Base-by-base conservation (phyloP, 2,329 filamentous ascomycete species). In the Claviceps maximensis region DNA sequence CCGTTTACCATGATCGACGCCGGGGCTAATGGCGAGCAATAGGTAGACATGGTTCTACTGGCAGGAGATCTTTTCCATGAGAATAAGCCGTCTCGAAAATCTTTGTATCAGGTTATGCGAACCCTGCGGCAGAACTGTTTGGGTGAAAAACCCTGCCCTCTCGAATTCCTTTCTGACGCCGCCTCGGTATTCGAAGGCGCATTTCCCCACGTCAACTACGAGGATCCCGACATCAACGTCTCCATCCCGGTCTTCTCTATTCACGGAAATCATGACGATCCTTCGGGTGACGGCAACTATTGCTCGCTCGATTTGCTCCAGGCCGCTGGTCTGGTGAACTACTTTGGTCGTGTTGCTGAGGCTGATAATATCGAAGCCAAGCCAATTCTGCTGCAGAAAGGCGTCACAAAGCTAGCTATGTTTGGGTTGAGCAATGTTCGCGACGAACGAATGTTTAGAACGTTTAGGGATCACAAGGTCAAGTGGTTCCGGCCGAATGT, bases 181-280 rank as follows among this genome's bases (percentile, higher is more conserved):
- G 89, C 84, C 59, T 87, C 95, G 62, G 87, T 91, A 57, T 96
- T 98, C 61, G 85, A 89, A 56, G 87, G 87, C 7, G 84, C 89
- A 0, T 95, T 96, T 64, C 84, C 89, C 49, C 87, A 96, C 66
- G 91, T 95, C 69, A 98, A 98, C 69, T 98, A 98, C 69, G 89
- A 97, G 68, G 93, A 98, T 62, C 82, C 88, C 25, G 89, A 98
- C 61, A 96, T 98, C 68, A 98, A 98, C 62, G 82, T 98, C 56
- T 88, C 90, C 1, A 96, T 97, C 53, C 93, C 93, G 0, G 89
- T 98, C 29, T 98, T 98, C 65, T 95, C 91, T 0, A 98, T 98
- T 42, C 94, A 98, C 62, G 93, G 93, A 47, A 98, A 98, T 63
- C 93, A 98, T 65, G 93, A 98, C 64, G 93, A 98, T 65, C 93